Base-by-base conservation (phyloP, 805 yeast species). In the Brettanomyces anomalus region DNA sequence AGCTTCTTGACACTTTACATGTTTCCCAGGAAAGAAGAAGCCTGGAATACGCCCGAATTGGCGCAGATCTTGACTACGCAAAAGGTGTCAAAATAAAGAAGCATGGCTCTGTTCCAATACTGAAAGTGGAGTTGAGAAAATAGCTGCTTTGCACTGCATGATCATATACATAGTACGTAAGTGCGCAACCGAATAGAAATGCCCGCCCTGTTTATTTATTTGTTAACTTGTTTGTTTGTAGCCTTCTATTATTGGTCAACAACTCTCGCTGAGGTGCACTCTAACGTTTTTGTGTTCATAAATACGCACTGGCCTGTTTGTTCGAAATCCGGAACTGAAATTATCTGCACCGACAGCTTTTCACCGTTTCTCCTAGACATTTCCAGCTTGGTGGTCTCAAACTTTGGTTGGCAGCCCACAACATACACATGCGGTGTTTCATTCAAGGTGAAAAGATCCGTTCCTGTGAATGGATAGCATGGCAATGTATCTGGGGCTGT, bases 401-500 rank as follows among this genome's bases (percentile, higher is more conserved):
- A 87, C 28, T 60, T 56, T 0, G 81, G 76, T 59, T 87, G 96
- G 56, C 89, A 90, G 0, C 96, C 97, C 3, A 77, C 86, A 52
- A 86, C 77, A 55, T 84, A 87, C 3, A 89, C 81, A 57, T 87
- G 89, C 1, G 97, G 97, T 15, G 85, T 76, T 53, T 85, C 85
- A 8, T 65, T 65, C n/a, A 93, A 65, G 2, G 79, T 67, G 59
- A 90, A 87, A 3, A 97, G 97, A 60, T 93, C 97, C 2, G 57
- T 53, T 20, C 77, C 76, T 10, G 73, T 72, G 54, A 71, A 89
- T 1, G 98, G 97, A 53, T 86, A 88, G 50, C 95, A 80, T 72
- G 89, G 83, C 36, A 93, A 64, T 0, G 98, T 93, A 55, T 93
- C 97, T 0, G 98, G 98, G 1, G 96, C 95, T 0, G 97, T 88